Percentiles rank a stretch among this genome's conserved stretches.
Conservation (phyloP, 2,329 filamentous ascomycete species). For the Scedosporium aurantiacum region DNA sequence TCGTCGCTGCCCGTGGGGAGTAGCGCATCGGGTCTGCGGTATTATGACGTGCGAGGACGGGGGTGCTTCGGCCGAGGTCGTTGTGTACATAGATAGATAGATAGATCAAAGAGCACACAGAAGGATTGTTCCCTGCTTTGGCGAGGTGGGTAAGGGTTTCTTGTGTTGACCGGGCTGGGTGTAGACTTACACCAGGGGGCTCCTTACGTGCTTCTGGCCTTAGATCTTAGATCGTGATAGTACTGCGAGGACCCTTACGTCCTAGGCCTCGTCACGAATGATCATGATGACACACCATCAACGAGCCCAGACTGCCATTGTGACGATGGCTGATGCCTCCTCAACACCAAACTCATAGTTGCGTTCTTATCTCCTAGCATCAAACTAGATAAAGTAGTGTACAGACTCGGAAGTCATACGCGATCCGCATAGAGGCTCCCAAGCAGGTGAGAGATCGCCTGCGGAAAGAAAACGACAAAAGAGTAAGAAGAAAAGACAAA, state of each 20-base stretch:
- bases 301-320: background rate
- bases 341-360: background rate
- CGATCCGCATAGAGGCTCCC: background rate
- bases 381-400: background rate
- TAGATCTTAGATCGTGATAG: no score
- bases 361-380: background rate
- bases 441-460: no score
- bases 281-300: background rate
- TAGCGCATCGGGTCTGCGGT: background rate
- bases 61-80: background rate
- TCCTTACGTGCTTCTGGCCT: background rate
- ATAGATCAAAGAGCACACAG: background rate
- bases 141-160: background rate
- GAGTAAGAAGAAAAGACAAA: no score
- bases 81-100: background rate
- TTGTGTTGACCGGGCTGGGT: background rate
- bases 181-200: background rate
- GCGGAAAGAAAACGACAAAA: no score
- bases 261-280: background rate
- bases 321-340: no score
- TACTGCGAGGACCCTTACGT: no score
- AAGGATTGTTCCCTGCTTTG: background rate
- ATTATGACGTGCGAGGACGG: background rate
- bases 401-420: background rate
- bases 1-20: background rate